Base-by-base conservation (phyloP, 495 filamentous ascomycete genomes). In the Saxophila tyrrhenica region DNA sequence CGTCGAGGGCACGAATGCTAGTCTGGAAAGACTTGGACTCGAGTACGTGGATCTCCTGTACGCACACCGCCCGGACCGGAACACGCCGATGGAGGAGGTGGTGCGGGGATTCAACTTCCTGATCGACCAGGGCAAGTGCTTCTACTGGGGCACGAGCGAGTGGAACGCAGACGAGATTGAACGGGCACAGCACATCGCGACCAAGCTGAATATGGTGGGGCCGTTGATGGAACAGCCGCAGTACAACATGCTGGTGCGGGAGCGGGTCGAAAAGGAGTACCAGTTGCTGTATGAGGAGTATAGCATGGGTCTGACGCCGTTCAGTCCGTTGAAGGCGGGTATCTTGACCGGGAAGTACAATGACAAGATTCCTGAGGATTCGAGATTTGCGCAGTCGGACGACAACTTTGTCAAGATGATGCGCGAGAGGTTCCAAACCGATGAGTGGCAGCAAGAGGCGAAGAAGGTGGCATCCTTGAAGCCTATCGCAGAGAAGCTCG, bases 141-240 rank as follows among this genome's bases (percentile, higher is more conserved):
- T 92, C 65, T 92, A 94, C 76, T 94, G 88, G 89, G 89, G 89
- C 29, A 94, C 89, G 0, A 87, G 83, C 0, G 86, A 91, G 72
- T 94, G 88, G 89, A 75, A 74, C 53, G 86, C 88, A 8, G 80
- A 78, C 49, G 86, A 94, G 71, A 91, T 94, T 63, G 75, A 78
- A 8, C 75, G 83, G 54, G 89, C 89, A 7, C 87, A 82, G 72
- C 73, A 80, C 41, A 69, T 86, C 38, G 89, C 89, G 15, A 83
- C 87, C 56, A 75, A 72, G 55, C 73, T 92, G 38, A 78, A 81
- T 20, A 74, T 95, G n/a, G 80, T 95, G 54, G 87, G 83, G 1
- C 89, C 88, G 8, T 65, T 85, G 22, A 83, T 86, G 68, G 89
- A 95, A 67, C 89, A 95, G 73, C 87, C 89, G 24, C 75, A 82